Evolutionary conservation across 345 rosid species (phyloP).

Genomic region (Kernera saxatilis): DNA sequence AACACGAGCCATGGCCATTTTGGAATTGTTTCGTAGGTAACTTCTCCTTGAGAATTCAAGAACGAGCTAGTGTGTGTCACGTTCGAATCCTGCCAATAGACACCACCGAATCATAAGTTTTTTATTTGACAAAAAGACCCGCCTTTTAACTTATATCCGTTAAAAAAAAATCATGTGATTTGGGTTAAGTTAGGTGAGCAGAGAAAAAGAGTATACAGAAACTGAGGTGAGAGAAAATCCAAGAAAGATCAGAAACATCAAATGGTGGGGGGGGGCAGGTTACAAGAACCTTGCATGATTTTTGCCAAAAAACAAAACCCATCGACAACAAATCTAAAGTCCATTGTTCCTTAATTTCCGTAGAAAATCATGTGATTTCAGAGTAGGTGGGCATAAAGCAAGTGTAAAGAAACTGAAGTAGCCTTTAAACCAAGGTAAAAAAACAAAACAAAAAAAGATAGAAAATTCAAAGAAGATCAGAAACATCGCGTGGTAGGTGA

Average conservation of each 20-base stretch:
- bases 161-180: constrained; percentile 2
- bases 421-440: neutral
- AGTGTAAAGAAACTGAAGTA: neutral
- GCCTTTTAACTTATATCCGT: neutral
- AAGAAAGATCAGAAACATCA: neutral
- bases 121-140: neutral
- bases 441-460: neutral
- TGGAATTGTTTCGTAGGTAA: constrained; percentile 39
- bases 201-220: neutral
- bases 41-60: constrained; percentile 23
- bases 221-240: constrained; percentile 15
- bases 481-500: constrained; percentile 6
- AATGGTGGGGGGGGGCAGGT: constrained; percentile 10
- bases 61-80: constrained; percentile 34
- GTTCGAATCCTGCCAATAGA: constrained; percentile 47
- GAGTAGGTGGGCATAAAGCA: constrained; percentile 1
- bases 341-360: neutral
- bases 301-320: neutral
- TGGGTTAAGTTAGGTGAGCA: constrained; percentile 21
- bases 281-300: neutral
- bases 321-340: neutral
- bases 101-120: neutral
- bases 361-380: constrained; percentile 9
- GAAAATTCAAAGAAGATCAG: neutral
- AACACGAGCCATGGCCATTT: constrained; percentile 93